Base-by-base conservation (phyloP, 441 rosid species). In the Pelargonium fulgidum region DNA sequence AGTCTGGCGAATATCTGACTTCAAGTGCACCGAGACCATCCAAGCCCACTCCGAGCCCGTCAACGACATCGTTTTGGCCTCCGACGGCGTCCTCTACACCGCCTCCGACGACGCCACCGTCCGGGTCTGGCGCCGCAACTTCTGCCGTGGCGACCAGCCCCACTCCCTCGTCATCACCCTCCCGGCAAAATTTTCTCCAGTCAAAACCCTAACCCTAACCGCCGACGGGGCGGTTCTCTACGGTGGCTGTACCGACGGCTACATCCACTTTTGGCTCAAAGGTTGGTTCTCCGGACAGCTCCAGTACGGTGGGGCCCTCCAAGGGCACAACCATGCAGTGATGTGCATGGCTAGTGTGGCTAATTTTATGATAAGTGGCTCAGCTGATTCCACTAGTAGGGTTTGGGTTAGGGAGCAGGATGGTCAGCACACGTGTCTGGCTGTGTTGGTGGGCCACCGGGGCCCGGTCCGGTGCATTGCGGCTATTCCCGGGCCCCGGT, bases 311-410 rank as follows among this genome's bases (percentile, higher is more conserved):
- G 85, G 85, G 5, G 74, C 78, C 1, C 81, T 85, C 6, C 81
- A 79, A 39, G 89, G 89, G 11, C 89, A 83, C 78, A 79, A 81
- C 2, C 86, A 86, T 62, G 85, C 90, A 0, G 81, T 86, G 11
- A 70, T 86, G 78, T 73, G 83, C 70, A 64, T 86, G 61, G 74
- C 78, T 0, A 78, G 73, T 68, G 82, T 74, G 12, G 75, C 75
- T 0, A 74, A 69, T 16, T 81, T 76, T 61, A 59, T 86, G 65
- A 65, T 82, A 0, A 84, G 87, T 59, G 85, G 83, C 10, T 85
- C 87, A 7, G 83, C 84, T 0, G 89, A 83, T 36, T 75, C 75
- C 1, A 80, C 81, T 1, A 22, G 81, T 39, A 75, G 82, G 73
- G 82, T 83, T 10, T 85, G 86, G 89, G 64, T 33, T 1, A 78